Evolutionary conservation across 306 rosid species (phyloP), one percentile per base, ranked within the genome.

Genomic region (Potentilla sterilis): DNA sequence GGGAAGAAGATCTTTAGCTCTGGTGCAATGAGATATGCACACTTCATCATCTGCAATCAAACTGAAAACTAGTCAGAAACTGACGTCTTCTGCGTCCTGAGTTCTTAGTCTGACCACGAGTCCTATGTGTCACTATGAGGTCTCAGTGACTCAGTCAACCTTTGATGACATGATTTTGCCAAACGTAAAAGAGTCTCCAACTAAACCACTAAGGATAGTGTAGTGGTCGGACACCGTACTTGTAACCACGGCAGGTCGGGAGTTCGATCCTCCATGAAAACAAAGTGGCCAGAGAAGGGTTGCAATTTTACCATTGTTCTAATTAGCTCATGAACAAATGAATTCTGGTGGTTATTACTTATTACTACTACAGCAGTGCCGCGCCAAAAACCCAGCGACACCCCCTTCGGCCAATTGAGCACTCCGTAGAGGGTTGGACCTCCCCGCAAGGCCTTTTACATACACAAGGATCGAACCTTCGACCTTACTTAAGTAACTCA

Each of bases 1-100:
- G 67, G 62, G 3, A 71, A 49, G 59, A 78, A 72, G 58, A 71
- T 67, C 34, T 65, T 79, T 44, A 52, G 72, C 70, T 48, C 48
- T 44, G 62, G 76, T 52, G 74, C 62, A 78, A 72, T 55, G 21
- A 7, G 48, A 58, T 28, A 57, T 70, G 71, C 62, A 79, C 13
- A 59, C 46, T 38, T 21, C 35, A 44, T 75, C 32, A 64, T 63
- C 28, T 43, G 59, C 77, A 65, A 7, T 54, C 22, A 43, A 63
- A 76, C 77, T 64, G 72, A 75, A 48, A 49, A 52, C 55, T 46
- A 63, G 72, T 62, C 44, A 55, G 69, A 64, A 16, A 18, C 44
- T 35, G 12, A 37, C 18, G 12, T 14, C 69, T 64, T 37, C 44
- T 64, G 69, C 69, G 24, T 37, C 9, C 44, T 40, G 69, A 37